Evolutionary conservation across 2,329 filamentous ascomycete species (phyloP), one percentile per base, ranked within the genome.

Genomic region (Talaromyces islandicus): DNA sequence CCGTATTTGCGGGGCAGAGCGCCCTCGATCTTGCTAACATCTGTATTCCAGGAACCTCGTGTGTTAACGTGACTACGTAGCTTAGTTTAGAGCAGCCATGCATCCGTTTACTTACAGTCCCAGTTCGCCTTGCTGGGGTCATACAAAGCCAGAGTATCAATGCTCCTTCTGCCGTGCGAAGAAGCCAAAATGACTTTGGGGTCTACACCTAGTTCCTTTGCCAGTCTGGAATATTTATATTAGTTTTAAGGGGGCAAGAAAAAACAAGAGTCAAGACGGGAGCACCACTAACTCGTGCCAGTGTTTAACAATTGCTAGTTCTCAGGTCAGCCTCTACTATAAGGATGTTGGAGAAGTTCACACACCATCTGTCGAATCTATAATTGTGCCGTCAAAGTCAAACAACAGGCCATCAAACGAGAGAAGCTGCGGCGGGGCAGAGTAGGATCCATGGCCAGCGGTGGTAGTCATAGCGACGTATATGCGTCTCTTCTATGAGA

Each of bases 101-200:
- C 32, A 14, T 17, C 32, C 30, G 12, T 35, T 9, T 17, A 85
- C 90, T 78, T 77, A 95, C 91, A 96, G 65, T 96, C 91, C 91
- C 90, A 93, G 68, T 88, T 97, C 48, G 94, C 94, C 72, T 91
- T 91, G 67, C 90, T 87, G 17, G 91, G 89, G 63, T 90, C 88
- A 61, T 96, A 84, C 29, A 92, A 79, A 72, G 85, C 85, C 61
- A 99, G 81, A 2, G 89, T 86, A 68, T 99, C 94, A 69, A 97
- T 96, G 66, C 87, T 91, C 61, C 94, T 82, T 62, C 93, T 86
- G 63, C 94, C 94, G 75, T 99, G 94, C 5, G 92, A 96, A 10
- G 91, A 96, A 68, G 91, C 84, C 27, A 97, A 83, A 68, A 99
- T 97, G 52, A 88, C 84, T 54, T 88, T 82, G n/a, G 91, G 90